Evolutionary conservation across 495 filamentous ascomycete genomes (phyloP).

Genomic region (Tuber brumale): DNA sequence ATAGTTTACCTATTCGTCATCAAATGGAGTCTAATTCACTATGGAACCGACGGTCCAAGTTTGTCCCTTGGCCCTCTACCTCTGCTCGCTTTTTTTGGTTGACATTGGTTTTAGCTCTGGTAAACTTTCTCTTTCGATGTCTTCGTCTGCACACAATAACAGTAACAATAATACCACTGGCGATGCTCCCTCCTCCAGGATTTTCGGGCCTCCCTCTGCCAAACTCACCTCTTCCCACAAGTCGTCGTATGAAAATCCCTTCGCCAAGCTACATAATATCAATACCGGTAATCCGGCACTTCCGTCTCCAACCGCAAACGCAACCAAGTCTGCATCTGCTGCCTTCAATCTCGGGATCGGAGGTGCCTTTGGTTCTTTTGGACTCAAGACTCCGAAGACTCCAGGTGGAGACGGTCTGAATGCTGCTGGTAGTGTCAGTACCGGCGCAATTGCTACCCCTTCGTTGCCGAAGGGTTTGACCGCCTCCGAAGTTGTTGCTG

Average conservation of each 20-base stretch:
- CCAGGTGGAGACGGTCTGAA: conserved; percentile 58
- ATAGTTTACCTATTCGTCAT: conserved; percentile 40
- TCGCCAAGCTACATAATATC: conserved; percentile 57
- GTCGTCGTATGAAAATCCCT: conserved; percentile 65
- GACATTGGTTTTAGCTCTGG: conserved; percentile 43
- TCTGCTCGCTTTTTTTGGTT: conserved; percentile 25
- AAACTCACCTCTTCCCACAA: conserved; percentile 71
- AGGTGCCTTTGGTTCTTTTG: conserved; percentile 94
- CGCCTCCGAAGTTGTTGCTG: conserved; percentile 50
- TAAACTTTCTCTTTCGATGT: conserved; percentile 84
- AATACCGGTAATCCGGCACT: conserved; percentile 63
- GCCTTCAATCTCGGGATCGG: conserved; percentile 83
- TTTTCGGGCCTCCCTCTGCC: conserved; percentile 54
- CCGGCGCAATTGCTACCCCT: conserved; percentile 28
- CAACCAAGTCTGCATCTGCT: conserved; percentile 62
- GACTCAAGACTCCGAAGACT: conserved; percentile 82
- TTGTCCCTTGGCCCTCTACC: conserved; percentile 43
- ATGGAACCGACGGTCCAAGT: conserved; percentile 93
- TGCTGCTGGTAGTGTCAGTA: conserved; percentile 23
- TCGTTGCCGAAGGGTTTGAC: conserved; percentile 36
- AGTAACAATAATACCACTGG: conserved; percentile 61
- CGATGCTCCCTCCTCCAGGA: conserved; percentile 55
- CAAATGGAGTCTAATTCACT: conserved; percentile 60
- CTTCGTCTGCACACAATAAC: conserved; percentile 54
- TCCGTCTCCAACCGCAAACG: conserved; percentile 67